phyloP scores from a whole-genome alignment of 768 basidiomycete species.

The Podaxis pistillaris region DNA sequence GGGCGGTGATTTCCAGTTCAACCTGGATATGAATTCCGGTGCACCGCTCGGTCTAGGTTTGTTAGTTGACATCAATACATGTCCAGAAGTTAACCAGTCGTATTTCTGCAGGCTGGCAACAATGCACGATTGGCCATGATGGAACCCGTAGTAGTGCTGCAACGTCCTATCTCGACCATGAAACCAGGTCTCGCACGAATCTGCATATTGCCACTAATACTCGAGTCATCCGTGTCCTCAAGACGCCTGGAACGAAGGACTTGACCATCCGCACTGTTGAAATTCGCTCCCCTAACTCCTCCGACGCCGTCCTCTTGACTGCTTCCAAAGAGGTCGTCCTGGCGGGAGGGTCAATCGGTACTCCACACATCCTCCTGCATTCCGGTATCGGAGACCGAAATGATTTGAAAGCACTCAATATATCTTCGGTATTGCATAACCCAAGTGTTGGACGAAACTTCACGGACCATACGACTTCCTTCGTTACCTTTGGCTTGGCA shows the following conservation, averaged over 20 bases:
- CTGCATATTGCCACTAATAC: constrained; percentile 30
- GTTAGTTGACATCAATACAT: neutral
- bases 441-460: constrained; percentile 30
- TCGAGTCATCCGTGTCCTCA: constrained; percentile 22
- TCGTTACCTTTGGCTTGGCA: neutral
- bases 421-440: constrained; percentile 23
- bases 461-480: constrained; percentile 21
- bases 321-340: constrained; percentile 24
- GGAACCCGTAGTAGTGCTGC: constrained; percentile 25
- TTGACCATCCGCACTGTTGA: constrained; percentile 14
- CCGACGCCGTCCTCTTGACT: constrained; percentile 3
- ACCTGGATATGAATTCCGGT: constrained; percentile 17
- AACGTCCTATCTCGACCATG: constrained; percentile 23
- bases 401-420: constrained; percentile 18
- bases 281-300: neutral
- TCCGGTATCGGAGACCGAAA: constrained; percentile 19
- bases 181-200: constrained; percentile 25
- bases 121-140: constrained; percentile 20
- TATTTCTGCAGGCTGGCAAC: constrained; percentile 20
- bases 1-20: constrained; percentile 13
- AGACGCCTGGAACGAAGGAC: neutral
- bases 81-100: neutral
- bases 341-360: constrained; percentile 15
- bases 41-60: constrained; percentile 14
- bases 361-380: constrained; percentile 19